Evolutionary conservation across 2,329 filamentous ascomycete genomes (phyloP).

Genomic region (Celoporthe dispersa): DNA sequence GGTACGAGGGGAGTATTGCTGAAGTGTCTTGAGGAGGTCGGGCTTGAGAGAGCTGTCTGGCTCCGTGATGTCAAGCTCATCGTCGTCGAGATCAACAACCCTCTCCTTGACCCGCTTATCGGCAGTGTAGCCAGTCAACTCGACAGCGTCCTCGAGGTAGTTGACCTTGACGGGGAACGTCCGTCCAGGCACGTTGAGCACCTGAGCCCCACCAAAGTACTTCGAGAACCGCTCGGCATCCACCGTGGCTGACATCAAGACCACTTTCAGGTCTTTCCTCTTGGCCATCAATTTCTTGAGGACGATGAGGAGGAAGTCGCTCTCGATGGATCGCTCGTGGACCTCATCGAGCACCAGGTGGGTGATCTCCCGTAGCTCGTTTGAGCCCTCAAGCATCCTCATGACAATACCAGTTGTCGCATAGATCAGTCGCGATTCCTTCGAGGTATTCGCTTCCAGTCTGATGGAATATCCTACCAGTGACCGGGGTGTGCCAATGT

Average conservation of each 20-base stretch:
- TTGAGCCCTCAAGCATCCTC: slow-evolving; percentile 90
- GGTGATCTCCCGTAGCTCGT: slow-evolving; percentile 85
- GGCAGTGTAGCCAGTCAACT: slow-evolving; percentile 75
- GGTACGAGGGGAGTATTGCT: slow-evolving; percentile 77
- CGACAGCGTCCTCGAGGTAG: slow-evolving; percentile 91
- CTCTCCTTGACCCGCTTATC: slow-evolving; percentile 58
- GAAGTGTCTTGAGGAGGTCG: slow-evolving; percentile 67
- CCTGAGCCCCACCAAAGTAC: slow-evolving; percentile 83
- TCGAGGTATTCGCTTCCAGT: slow-evolving; percentile 82
- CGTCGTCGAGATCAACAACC: slow-evolving; percentile 60
- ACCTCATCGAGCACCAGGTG: slow-evolving; percentile 97
- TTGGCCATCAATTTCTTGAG: slow-evolving; percentile 79
- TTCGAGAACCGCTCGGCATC: slow-evolving; percentile 89
- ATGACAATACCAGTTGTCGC: slow-evolving; percentile 94
- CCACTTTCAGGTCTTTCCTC: slow-evolving; percentile 83
- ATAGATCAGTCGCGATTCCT: slow-evolving; percentile 84
- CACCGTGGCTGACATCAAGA: slow-evolving; percentile 97
- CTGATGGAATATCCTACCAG: slow-evolving; percentile 94
- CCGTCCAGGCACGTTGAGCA: slow-evolving; percentile 87
- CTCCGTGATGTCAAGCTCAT: slow-evolving; percentile 58
- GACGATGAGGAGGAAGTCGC: slow-evolving; percentile 92
- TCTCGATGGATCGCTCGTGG: slow-evolving; percentile 94
- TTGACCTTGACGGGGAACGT: slow-evolving; percentile 90
- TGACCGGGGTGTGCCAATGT: slow-evolving; percentile 81
- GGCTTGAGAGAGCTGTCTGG: slow-evolving; percentile 56